Conservation (phyloP, 148 eudicot genomes). For the Selenicereus undatus region DNA sequence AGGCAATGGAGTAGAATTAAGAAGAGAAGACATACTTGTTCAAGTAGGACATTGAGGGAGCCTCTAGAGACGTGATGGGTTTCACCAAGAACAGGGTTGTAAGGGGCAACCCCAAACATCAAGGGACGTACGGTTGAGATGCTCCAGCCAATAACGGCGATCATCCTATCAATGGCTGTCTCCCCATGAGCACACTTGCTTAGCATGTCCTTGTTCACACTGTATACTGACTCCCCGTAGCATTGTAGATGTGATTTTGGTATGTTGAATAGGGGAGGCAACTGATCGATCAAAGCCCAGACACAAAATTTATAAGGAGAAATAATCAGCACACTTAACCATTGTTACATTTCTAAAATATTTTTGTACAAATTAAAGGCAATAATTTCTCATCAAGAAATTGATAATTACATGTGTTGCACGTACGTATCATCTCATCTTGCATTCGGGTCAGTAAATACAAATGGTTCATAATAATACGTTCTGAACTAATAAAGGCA, state of each 20-base stretch:
- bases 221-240: slow-evolving; percentile 68
- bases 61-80: slow-evolving; percentile 82
- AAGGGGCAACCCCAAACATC: slow-evolving; percentile 70
- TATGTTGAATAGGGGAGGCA: slow-evolving; percentile 75
- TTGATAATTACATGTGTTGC: too few relatives aligned
- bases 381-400: too few relatives aligned
- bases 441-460: too few relatives aligned
- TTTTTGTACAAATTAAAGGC: too few relatives aligned
- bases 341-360: too few relatives aligned
- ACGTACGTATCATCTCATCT: too few relatives aligned
- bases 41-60: slow-evolving; percentile 60
- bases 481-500: too few relatives aligned
- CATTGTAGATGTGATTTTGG: slow-evolving; percentile 84
- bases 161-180: slow-evolving; percentile 45
- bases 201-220: slow-evolving; percentile 44
- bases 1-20: too few relatives aligned
- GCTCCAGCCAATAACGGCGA: slow-evolving; percentile 60
- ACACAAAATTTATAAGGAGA: background rate
- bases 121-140: slow-evolving; percentile 63
- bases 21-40: slow-evolving; percentile 47
- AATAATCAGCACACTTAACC: too few relatives aligned
- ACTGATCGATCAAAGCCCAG: slow-evolving; percentile 31
- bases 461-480: too few relatives aligned
- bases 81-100: slow-evolving; percentile 82
- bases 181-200: slow-evolving; percentile 43